Evolutionary conservation across 139 green algal genomes (phyloP).

Genomic region (Pycnococcus provasolii): DNA sequence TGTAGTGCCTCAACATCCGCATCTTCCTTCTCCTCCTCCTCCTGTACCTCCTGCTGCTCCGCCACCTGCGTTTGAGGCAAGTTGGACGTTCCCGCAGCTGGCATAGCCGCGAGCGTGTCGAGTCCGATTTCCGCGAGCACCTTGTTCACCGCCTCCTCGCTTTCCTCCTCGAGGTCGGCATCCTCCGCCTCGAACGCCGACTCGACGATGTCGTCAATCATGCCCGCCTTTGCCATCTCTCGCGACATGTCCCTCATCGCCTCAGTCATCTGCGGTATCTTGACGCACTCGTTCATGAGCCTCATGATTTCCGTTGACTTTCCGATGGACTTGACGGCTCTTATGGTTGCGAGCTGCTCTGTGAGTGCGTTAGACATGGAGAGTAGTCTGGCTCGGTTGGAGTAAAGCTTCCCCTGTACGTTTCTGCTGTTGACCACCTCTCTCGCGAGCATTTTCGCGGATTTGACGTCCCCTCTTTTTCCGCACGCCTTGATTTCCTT

Average conservation of each 20-base stretch:
- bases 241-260: constrained; percentile 39
- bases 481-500: constrained; percentile 21
- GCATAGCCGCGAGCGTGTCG: constrained; percentile 12
- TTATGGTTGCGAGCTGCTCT: constrained; percentile 27
- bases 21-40: background rate
- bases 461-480: constrained; percentile 14
- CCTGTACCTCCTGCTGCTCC: background rate
- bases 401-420: constrained; percentile 16
- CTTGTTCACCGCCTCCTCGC: constrained; percentile 37
- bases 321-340: constrained; percentile 25
- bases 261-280: constrained; percentile 21
- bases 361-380: no score
- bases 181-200: constrained; percentile 37
- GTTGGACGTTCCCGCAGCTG: background rate
- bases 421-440: constrained; percentile 21
- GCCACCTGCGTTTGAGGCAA: background rate
- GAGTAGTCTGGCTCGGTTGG: constrained; percentile 16
- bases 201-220: constrained; percentile 49
- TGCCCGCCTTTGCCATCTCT: constrained; percentile 40
- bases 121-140: constrained; percentile 32
- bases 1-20: background rate
- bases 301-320: constrained; percentile 43
- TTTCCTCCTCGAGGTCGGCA: constrained; percentile 42
- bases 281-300: constrained; percentile 33
- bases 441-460: constrained; percentile 23